Evolutionary conservation across 1,284 basidiomycete species (phyloP).

Genomic region (Pyrrhoderma lamaoense): DNA sequence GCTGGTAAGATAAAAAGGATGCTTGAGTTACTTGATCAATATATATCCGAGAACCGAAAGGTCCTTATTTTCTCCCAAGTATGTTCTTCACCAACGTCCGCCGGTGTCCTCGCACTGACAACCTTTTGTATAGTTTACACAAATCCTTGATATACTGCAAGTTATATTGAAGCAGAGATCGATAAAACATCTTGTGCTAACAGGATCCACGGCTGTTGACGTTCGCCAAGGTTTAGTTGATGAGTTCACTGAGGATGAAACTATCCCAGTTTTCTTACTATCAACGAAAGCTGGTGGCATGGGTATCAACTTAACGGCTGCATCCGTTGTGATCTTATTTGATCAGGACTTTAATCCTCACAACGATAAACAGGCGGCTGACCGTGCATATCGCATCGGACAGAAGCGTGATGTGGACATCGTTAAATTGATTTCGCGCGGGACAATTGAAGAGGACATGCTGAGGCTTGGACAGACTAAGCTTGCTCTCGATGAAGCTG

Average conservation of each 20-base stretch:
- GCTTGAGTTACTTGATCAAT: constrained; percentile 64
- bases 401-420: constrained; percentile 89
- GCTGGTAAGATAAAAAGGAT: constrained; percentile 85
- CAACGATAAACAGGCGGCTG: constrained; percentile 93
- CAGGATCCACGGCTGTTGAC: constrained; percentile 91
- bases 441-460: constrained; percentile 97
- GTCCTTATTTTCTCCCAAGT: constrained; percentile 93
- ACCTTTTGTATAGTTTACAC: constrained; percentile 67
- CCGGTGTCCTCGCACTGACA: not conserved
- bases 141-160: constrained; percentile 90
- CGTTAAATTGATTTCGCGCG: constrained; percentile 87
- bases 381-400: constrained; percentile 97
- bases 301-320: constrained; percentile 89
- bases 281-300: constrained; percentile 94
- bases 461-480: constrained; percentile 85
- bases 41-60: constrained; percentile 68
- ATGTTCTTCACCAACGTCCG: constrained; percentile 19
- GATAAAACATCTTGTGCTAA: constrained; percentile 84
- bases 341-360: constrained; percentile 97
- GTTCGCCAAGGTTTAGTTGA: constrained; percentile 92
- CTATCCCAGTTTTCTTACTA: constrained; percentile 89
- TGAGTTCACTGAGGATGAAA: constrained; percentile 89
- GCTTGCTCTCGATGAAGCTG: constrained; percentile 85
- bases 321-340: constrained; percentile 91
- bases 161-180: constrained; percentile 72